Evolutionary conservation across 108 stramenopile genomes (phyloP).

Genomic region (Nitzschia sp.): DNA sequence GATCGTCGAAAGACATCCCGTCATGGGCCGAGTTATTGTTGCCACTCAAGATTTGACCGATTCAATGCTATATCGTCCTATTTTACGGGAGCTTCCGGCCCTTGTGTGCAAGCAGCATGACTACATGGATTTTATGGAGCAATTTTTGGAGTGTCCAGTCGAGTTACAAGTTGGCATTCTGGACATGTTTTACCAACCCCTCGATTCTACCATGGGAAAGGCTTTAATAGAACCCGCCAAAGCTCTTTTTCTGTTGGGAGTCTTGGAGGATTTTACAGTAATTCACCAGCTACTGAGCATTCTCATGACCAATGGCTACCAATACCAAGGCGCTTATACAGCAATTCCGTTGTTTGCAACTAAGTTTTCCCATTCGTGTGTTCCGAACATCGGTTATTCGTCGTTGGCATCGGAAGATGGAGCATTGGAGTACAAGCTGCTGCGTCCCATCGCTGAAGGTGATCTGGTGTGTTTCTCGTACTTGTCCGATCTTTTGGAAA

Average conservation of each 20-base stretch:
- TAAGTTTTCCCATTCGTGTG: conserved; percentile 29
- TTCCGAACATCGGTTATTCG: conserved; percentile 20
- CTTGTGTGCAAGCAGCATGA: conserved; percentile 15
- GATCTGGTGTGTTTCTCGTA: conserved; percentile 23
- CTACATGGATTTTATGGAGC: conserved; percentile 30
- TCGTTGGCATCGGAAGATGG: conserved; percentile 15
- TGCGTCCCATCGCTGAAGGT: conserved; percentile 9
- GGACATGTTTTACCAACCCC: conserved; percentile 31
- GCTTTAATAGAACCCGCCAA: conserved; percentile 23
- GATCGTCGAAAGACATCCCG: conserved; percentile 5
- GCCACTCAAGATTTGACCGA: conserved; percentile 10
- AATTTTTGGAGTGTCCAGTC: conserved; percentile 19
- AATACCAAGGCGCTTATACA: conserved; percentile 16
- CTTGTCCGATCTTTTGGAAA: conserved; percentile 25
- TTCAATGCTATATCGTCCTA: neutral
- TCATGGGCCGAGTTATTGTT: conserved; percentile 18
- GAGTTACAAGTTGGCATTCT: conserved; percentile 23
- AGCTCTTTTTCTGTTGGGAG: conserved; percentile 20
- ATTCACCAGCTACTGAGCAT: conserved; percentile 28
- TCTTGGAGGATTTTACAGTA: conserved; percentile 19
- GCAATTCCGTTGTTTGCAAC: conserved; percentile 24
- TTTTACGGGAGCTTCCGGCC: conserved; percentile 19
- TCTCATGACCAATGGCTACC: conserved; percentile 23
- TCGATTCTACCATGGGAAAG: conserved; percentile 24
- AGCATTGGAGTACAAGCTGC: conserved; percentile 17